Evolutionary conservation across 495 filamentous ascomycete genomes (phyloP).

Genomic region (Aspergillus baeticus): DNA sequence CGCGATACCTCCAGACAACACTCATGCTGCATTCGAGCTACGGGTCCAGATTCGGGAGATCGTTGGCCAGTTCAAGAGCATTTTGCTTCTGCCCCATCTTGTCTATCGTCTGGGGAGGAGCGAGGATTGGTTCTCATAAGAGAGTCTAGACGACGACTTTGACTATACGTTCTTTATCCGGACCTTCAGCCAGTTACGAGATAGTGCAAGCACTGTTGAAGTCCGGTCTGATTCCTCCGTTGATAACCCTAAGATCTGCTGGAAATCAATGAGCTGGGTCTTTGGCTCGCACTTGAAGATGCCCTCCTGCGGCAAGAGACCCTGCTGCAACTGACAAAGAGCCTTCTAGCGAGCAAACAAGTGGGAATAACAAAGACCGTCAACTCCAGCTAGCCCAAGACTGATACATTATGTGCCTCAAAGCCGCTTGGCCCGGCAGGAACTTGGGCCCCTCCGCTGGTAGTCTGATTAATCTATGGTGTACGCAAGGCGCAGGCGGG

Average conservation of each 20-base stretch:
- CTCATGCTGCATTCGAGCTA: background rate
- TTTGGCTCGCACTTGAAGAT: background rate
- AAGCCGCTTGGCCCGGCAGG: background rate
- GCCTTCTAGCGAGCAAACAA: background rate
- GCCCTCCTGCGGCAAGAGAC: no score
- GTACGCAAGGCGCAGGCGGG: background rate
- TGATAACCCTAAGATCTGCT: background rate
- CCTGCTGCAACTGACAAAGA: no score
- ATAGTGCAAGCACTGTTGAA: background rate
- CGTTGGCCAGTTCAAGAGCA: background rate
- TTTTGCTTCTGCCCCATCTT: background rate
- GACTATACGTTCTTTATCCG: background rate
- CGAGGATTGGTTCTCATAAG: background rate
- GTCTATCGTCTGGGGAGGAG: background rate
- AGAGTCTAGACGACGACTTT: background rate
- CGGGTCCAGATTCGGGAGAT: background rate
- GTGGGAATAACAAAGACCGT: background rate
- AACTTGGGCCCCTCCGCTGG: background rate
- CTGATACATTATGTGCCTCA: background rate
- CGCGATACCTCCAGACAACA: background rate
- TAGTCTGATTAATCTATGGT: background rate
- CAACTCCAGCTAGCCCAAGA: background rate
- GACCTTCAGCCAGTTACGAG: background rate
- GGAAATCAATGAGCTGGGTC: background rate
- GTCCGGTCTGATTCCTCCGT: background rate